These are phyloP conservation scores for Candida incommunis DNA, from an alignment of 805 yeast species.

Conservation along the genomic window DNA sequence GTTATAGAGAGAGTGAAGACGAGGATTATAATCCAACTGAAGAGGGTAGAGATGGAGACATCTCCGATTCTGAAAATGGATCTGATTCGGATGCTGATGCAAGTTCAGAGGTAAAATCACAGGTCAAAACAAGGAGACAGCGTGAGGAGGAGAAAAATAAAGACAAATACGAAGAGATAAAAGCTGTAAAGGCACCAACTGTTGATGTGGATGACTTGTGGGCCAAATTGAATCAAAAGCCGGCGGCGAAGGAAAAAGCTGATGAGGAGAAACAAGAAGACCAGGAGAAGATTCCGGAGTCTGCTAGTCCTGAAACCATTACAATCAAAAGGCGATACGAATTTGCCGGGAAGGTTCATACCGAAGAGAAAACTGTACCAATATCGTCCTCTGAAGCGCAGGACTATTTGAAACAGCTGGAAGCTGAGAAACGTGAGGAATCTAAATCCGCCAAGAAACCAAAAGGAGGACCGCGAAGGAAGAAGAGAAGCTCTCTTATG, in stretches of 20 bases:
- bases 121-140: conserved; percentile 56
- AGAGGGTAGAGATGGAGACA: conserved; percentile 7
- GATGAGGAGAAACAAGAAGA: conserved; percentile 1
- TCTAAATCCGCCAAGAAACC: conserved; percentile 6
- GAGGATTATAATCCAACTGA: conserved; percentile 39
- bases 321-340: conserved; percentile 66
- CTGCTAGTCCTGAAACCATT: conserved; percentile 36
- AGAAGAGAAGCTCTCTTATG: conserved; percentile 48
- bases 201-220: conserved; percentile 40
- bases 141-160: conserved; percentile 22
- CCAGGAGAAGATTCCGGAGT: background rate
- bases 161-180: conserved; percentile 15
- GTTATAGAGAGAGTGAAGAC: conserved; percentile 42
- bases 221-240: conserved; percentile 33
- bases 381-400: conserved; percentile 74
- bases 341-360: conserved; percentile 75
- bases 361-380: conserved; percentile 68
- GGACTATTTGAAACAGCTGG: conserved; percentile 45
- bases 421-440: conserved; percentile 6
- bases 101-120: conserved; percentile 30
- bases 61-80: conserved; percentile 11
- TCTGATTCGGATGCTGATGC: conserved; percentile 24
- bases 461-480: conserved; percentile 1
- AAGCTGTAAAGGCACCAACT: conserved; percentile 16
- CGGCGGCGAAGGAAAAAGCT: conserved; percentile 6